Evolutionary conservation across 2,329 filamentous ascomycete species (phyloP).

Genomic region (Fusarium solani-melongenae): DNA sequence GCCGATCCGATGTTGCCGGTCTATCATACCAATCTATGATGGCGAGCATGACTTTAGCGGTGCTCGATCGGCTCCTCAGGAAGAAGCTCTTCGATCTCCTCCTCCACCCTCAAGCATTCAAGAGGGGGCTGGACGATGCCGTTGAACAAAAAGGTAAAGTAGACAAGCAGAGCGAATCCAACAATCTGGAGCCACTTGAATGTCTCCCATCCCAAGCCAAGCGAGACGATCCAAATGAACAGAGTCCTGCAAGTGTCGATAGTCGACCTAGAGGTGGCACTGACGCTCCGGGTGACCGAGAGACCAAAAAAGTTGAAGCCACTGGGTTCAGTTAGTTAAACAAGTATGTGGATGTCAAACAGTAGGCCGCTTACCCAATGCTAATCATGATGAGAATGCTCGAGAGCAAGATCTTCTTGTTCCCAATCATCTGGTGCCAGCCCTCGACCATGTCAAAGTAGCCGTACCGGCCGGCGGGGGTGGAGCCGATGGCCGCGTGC

Average conservation of each 20-base stretch:
- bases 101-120: slow-evolving; percentile 68
- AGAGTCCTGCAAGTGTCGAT: slow-evolving; percentile 98
- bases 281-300: slow-evolving; percentile 88
- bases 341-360: background rate
- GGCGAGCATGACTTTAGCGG: slow-evolving; percentile 29
- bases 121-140: slow-evolving; percentile 89
- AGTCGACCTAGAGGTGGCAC: slow-evolving; percentile 91
- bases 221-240: slow-evolving; percentile 97
- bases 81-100: slow-evolving; percentile 72
- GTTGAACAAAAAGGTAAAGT: slow-evolving; percentile 97
- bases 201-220: slow-evolving; percentile 93
- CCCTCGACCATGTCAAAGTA: slow-evolving; percentile 93
- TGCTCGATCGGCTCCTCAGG: slow-evolving; percentile 90
- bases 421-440: slow-evolving; percentile 80
- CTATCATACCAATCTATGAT: background rate
- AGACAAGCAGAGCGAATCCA: slow-evolving; percentile 90
- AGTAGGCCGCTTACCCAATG: slow-evolving; percentile 76
- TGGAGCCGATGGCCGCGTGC: slow-evolving; percentile 81
- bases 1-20: background rate
- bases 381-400: slow-evolving; percentile 96
- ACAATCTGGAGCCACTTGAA: slow-evolving; percentile 97
- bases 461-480: slow-evolving; percentile 77
- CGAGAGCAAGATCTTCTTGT: slow-evolving; percentile 77
- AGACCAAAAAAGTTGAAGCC: slow-evolving; percentile 99
- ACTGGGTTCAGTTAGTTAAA: slow-evolving; percentile 56